Conservation (phyloP, 2,329 filamentous ascomycete genomes). For the Purpureocillium lavendulum region DNA sequence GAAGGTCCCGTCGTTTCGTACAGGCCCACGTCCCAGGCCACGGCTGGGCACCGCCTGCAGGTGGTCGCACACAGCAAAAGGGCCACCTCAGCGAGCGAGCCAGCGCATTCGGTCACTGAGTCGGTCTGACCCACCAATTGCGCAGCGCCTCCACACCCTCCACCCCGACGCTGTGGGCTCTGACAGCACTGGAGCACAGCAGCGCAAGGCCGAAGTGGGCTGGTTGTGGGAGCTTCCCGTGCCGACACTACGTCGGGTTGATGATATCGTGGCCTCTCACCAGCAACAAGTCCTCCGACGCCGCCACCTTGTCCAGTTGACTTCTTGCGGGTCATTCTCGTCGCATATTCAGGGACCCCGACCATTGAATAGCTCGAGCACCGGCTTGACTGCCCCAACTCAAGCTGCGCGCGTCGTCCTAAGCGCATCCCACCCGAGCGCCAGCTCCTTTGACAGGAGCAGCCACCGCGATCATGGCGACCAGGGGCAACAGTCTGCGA, state of each 20-base stretch:
- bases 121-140: slow-evolving; percentile 11
- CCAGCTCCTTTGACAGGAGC: no score
- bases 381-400: neutral
- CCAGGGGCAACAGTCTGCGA: slow-evolving; percentile 36
- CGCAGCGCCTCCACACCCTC: neutral
- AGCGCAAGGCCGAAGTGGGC: no score
- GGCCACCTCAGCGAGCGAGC: no score
- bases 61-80: no score
- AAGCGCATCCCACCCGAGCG: neutral
- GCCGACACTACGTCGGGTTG: slow-evolving; percentile 2
- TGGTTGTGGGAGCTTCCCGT: slow-evolving; percentile 1
- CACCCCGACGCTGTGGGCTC: slow-evolving; percentile 2
- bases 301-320: no score
- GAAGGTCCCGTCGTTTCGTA: no score
- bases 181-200: slow-evolving; percentile 2
- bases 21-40: no score
- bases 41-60: no score
- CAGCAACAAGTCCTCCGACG: slow-evolving; percentile 1
- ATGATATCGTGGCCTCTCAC: slow-evolving; percentile 12
- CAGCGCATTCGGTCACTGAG: slow-evolving; percentile 5
- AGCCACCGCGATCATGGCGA: slow-evolving; percentile 28
- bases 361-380: neutral
- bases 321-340: no score
- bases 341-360: no score
- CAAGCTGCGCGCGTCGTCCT: slow-evolving; percentile 2